A percentile compares a stretch with the other conserved stretches of the same genome.
Evolutionary conservation across 345 rosid genomes (phyloP).

Genomic region (Kernera saxatilis): DNA sequence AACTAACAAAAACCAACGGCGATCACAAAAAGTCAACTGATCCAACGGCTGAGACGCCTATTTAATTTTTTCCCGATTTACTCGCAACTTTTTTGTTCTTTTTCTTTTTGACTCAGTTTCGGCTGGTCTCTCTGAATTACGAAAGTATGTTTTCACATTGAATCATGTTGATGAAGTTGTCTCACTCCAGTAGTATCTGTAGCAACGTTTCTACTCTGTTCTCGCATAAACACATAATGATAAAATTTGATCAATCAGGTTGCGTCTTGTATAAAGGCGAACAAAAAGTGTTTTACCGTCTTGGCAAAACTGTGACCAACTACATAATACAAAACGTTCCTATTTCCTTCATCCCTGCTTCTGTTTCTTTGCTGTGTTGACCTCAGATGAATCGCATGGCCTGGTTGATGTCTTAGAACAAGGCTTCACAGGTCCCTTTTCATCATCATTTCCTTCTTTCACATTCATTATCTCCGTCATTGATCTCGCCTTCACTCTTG

Average conservation of each 20-base stretch:
- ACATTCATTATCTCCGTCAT: background rate
- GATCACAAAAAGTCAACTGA: background rate
- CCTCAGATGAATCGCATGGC: background rate
- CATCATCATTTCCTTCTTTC: background rate
- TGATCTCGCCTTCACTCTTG: constrained; percentile 22
- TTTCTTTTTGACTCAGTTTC: background rate
- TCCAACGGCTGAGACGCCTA: background rate
- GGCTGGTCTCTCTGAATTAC: background rate
- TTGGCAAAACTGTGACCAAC: background rate
- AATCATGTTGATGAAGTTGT: background rate
- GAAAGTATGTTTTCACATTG: background rate
- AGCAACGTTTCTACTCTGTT: background rate
- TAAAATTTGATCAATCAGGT: background rate
- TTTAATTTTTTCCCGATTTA: background rate
- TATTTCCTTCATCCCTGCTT: background rate
- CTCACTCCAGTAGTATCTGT: background rate
- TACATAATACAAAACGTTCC: background rate
- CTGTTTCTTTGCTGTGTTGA: constrained; percentile 1
- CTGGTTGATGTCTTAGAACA: constrained; percentile 1
- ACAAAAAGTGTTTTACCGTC: background rate
- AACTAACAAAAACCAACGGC: background rate
- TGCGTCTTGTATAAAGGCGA: background rate
- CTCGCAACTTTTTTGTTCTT: background rate
- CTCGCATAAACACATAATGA: background rate
- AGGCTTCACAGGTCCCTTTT: background rate